phyloP scores from a whole-genome alignment of 163 green algal genomes.

The Trebouxia gelatinosa region DNA sequence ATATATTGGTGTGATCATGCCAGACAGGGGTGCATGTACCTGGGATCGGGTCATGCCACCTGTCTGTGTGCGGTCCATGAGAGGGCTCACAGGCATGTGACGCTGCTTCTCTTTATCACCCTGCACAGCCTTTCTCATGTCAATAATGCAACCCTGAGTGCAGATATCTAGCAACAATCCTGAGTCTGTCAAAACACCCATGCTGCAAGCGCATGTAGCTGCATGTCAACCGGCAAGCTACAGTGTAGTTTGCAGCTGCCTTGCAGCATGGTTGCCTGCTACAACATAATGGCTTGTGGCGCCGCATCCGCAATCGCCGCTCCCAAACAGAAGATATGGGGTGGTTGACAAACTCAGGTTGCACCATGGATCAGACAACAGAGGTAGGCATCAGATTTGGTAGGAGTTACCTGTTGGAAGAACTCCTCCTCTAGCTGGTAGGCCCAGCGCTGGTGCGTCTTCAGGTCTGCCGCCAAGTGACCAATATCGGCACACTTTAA shows the following conservation, averaged over 20 bases:
- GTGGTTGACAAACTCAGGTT: not conserved
- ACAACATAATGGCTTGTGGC: no score
- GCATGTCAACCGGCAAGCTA: no score
- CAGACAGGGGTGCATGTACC: no score
- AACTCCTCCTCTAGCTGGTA: conserved; percentile 57
- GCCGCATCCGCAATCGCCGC: no score
- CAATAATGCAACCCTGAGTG: conserved; percentile 20
- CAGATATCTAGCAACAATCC: not conserved
- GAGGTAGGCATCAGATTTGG: no score
- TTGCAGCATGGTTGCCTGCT: no score
- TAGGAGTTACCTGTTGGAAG: conserved; percentile 60
- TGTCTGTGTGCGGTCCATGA: conserved; percentile 34
- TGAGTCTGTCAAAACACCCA: not conserved
- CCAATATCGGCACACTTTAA: conserved; percentile 67
- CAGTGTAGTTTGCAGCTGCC: no score
- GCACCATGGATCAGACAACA: no score
- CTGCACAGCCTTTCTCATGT: no score
- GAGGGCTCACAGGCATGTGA: not conserved
- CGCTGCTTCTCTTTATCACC: conserved; percentile 4
- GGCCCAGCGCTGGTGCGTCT: conserved; percentile 56
- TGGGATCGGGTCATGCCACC: conserved; percentile 25
- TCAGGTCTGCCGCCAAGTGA: conserved; percentile 46
- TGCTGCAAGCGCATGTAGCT: no score
- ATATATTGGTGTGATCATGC: no score
- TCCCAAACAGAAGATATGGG: not conserved